Conservation (phyloP, 192 early-diverging fungal species). For the Backusella tuberculispora region DNA sequence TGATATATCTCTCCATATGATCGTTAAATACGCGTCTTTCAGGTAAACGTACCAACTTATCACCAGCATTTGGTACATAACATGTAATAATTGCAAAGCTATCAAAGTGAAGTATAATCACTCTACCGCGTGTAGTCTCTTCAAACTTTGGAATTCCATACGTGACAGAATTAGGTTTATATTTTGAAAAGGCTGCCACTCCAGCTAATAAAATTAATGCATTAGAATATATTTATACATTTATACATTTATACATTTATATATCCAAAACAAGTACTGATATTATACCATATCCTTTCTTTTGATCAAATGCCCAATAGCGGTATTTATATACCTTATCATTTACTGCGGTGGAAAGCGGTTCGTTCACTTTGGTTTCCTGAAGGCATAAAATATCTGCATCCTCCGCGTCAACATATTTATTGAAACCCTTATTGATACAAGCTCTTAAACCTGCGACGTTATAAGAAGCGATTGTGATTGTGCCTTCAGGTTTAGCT, state of each 20-base stretch:
- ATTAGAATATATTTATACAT: not conserved
- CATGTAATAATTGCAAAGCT: constrained; percentile 66
- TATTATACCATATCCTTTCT: constrained; percentile 72
- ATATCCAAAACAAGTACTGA: not conserved
- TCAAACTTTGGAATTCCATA: constrained; percentile 63
- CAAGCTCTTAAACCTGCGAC: constrained; percentile 74
- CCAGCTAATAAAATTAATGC: constrained; percentile 51
- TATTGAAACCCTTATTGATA: constrained; percentile 80
- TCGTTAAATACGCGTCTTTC: constrained; percentile 67
- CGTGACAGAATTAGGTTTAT: constrained; percentile 63
- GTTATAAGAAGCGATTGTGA: constrained; percentile 79
- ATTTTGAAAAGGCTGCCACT: constrained; percentile 77
- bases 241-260: not conserved
- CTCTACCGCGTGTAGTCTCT: constrained; percentile 60
- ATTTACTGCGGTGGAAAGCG: constrained; percentile 60
- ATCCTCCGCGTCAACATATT: constrained; percentile 74
- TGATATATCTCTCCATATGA: constrained; percentile 68
- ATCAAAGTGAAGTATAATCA: constrained; percentile 71
- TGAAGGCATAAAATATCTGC: constrained; percentile 84
- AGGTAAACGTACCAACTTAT: constrained; percentile 69
- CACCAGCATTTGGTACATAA: constrained; percentile 85
- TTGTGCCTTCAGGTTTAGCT: constrained; percentile 48
- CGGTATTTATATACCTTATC: constrained; percentile 69
- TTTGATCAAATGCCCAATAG: constrained; percentile 69
- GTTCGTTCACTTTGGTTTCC: constrained; percentile 83